phyloP scores from a whole-genome alignment of 805 yeast genomes.

The Scheffersomyces ergatensis region DNA sequence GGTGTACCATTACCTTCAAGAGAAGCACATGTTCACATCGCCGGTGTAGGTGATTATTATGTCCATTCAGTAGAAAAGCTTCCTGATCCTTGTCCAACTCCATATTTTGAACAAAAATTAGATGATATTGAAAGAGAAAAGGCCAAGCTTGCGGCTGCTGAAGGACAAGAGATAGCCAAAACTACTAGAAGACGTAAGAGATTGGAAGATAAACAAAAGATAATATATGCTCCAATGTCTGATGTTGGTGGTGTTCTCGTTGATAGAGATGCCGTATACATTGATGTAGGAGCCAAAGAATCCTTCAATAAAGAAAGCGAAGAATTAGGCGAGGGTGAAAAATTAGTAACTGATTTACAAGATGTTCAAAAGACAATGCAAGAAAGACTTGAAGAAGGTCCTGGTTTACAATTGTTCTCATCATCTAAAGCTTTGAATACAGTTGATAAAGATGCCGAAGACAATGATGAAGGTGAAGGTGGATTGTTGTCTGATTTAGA shows the following conservation, averaged over 20 bases:
- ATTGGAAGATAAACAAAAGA: slow-evolving; percentile 89
- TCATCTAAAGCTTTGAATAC: slow-evolving; percentile 48
- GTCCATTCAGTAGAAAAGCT: slow-evolving; percentile 78
- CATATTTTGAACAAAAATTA: slow-evolving; percentile 79
- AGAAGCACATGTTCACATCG: slow-evolving; percentile 81
- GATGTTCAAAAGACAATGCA: slow-evolving; percentile 58
- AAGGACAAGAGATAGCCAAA: slow-evolving; percentile 52
- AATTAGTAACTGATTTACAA: slow-evolving; percentile 79
- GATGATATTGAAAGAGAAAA: slow-evolving; percentile 79
- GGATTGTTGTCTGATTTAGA: slow-evolving; percentile 30
- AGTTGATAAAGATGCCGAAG: slow-evolving; percentile 37
- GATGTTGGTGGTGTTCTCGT: slow-evolving; percentile 98
- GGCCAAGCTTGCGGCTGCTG: slow-evolving; percentile 61
- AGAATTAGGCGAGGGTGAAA: slow-evolving; percentile 82
- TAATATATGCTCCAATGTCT: slow-evolving; percentile 98
- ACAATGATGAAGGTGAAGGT: slow-evolving; percentile 31
- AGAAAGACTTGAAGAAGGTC: slow-evolving; percentile 56
- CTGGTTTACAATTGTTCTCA: slow-evolving; percentile 75
- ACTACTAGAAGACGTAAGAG: slow-evolving; percentile 74
- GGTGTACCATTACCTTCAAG: slow-evolving; percentile 79
- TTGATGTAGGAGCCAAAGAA: slow-evolving; percentile 65
- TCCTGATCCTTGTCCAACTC: slow-evolving; percentile 99
- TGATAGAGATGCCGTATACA: slow-evolving; percentile 96
- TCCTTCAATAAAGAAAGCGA: slow-evolving; percentile 52
- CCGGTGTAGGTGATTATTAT: slow-evolving; percentile 91